These are phyloP conservation scores for Metarhizium rileyi DNA, from an alignment of 2,329 filamentous ascomycete species.

Conservation along the genomic window DNA sequence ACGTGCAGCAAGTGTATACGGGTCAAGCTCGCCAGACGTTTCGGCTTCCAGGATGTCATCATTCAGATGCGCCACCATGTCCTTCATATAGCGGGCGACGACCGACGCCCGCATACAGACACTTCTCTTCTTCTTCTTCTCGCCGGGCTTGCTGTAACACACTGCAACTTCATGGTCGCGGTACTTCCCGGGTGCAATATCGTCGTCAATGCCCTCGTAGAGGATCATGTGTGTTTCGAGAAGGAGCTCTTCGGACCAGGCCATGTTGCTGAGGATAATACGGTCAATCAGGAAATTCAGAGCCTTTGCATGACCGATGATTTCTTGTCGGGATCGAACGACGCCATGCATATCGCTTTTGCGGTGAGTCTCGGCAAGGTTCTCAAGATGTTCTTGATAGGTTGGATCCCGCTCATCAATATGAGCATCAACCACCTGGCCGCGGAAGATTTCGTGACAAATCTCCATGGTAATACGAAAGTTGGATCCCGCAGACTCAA, in stretches of 20 bases:
- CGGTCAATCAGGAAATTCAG: slow-evolving; percentile 9
- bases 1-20: slow-evolving; percentile 16
- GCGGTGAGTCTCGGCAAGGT: not conserved
- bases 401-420: not conserved
- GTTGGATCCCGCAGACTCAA: not conserved
- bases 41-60: slow-evolving; percentile 13
- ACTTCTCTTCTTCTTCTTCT: slow-evolving; percentile 5
- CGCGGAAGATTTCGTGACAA: not conserved
- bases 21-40: slow-evolving; percentile 8
- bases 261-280: slow-evolving; percentile 5
- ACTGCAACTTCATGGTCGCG: slow-evolving; percentile 13
- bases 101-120: slow-evolving; percentile 13
- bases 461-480: not conserved
- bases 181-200: slow-evolving; percentile 14
- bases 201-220: slow-evolving; percentile 4
- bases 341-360: not conserved
- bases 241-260: slow-evolving; percentile 14
- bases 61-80: slow-evolving; percentile 12
- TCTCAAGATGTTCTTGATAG: not conserved
- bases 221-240: slow-evolving; percentile 17
- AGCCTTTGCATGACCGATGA: slow-evolving; percentile 10
- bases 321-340: slow-evolving; percentile 2
- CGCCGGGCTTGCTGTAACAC: slow-evolving; percentile 2
- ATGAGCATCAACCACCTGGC: not conserved
- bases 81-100: slow-evolving; percentile 16